A percentile compares a stretch with the other conserved stretches of the same genome.
Conservation (phyloP, 768 basidiomycete genomes). For the Boletus subcaerulescens region DNA sequence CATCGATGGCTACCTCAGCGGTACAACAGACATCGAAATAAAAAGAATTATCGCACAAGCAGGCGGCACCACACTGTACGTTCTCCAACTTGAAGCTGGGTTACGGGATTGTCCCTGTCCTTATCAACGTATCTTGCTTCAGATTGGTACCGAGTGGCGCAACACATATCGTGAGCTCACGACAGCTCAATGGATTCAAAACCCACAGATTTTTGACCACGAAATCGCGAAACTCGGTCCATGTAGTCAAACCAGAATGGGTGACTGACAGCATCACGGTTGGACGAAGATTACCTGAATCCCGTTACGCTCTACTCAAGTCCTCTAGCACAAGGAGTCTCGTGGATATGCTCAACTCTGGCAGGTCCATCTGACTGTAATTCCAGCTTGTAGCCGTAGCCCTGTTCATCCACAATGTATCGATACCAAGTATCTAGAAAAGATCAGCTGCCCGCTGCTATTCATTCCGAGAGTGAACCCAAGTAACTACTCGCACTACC, state of each 20-base stretch:
- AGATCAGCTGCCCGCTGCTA: neutral
- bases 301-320: conserved; percentile 51
- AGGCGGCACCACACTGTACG: conserved; percentile 66
- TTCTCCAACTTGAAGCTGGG: neutral
- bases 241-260: conserved; percentile 78
- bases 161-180: conserved; percentile 79
- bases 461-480: conserved; percentile 33
- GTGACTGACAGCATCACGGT: conserved; percentile 61
- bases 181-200: conserved; percentile 67
- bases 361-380: conserved; percentile 10
- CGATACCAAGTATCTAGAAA: conserved; percentile 3
- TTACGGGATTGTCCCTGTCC: neutral
- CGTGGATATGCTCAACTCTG: conserved; percentile 36
- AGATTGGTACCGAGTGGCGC: conserved; percentile 59
- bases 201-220: conserved; percentile 59
- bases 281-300: conserved; percentile 61
- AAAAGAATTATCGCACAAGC: conserved; percentile 62
- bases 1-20: conserved; percentile 65
- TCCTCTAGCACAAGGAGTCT: conserved; percentile 37
- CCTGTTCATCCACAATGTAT: conserved; percentile 4
- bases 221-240: conserved; percentile 45
- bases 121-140: neutral
- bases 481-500: conserved; percentile 43
- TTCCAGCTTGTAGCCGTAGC: neutral
- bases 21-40: conserved; percentile 80